These are phyloP conservation scores for Pseudozyma hubeiensis DNA, from an alignment of 1,284 basidiomycete species.

Conservation along the genomic window DNA sequence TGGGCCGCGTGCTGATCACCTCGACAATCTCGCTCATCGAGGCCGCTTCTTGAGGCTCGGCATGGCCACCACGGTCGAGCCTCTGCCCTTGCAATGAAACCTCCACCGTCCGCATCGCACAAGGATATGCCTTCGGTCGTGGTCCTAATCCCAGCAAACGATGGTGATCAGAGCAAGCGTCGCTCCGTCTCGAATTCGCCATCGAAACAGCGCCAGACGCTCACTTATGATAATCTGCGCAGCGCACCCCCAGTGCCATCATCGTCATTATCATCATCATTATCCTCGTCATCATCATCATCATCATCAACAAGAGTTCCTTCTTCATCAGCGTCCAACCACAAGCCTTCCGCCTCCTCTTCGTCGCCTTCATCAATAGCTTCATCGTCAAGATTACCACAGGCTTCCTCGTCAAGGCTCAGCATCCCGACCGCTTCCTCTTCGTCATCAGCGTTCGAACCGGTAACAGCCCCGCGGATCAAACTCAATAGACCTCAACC, in stretches of 20 bases:
- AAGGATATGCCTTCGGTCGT: conserved; percentile 27
- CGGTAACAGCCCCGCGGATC: too few species aligned
- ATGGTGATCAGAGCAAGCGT: not conserved
- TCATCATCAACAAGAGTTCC: not conserved
- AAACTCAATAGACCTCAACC: not conserved
- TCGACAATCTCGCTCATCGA: not conserved
- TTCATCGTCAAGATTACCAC: not conserved
- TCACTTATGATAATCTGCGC: not conserved
- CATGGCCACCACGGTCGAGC: conserved; percentile 14
- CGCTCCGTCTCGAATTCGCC: conserved; percentile 9
- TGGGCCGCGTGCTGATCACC: not conserved
- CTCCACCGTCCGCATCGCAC: not conserved
- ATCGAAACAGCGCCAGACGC: not conserved
- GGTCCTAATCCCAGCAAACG: conserved; percentile 17
- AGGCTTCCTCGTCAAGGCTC: too few species aligned
- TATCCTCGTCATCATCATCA: not conserved
- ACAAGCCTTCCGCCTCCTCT: not conserved
- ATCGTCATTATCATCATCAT: not conserved
- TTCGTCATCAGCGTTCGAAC: too few species aligned
- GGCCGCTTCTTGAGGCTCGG: conserved; percentile 7
- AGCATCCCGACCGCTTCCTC: too few species aligned
- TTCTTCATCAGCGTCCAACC: not conserved
- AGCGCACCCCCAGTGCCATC: not conserved
- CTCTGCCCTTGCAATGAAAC: conserved; percentile 19
- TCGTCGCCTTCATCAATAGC: not conserved